Evolutionary conservation across 2,329 filamentous ascomycete species (phyloP).

Genomic region (Aspergillus novofumigatus): DNA sequence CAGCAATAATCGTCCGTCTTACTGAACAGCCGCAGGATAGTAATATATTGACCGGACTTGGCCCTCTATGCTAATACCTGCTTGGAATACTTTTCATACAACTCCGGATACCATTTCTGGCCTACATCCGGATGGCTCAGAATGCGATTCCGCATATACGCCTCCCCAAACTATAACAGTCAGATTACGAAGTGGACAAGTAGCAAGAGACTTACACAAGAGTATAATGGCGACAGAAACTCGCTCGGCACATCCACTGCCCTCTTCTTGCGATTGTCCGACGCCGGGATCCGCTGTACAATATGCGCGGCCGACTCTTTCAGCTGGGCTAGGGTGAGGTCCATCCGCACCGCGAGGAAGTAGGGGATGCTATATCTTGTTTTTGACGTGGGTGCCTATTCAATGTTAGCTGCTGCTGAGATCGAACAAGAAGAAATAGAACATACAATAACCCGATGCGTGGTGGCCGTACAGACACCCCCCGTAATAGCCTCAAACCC

Average conservation of each 20-base stretch:
- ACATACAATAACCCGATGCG: conserved; percentile 34
- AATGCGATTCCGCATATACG: conserved; percentile 34
- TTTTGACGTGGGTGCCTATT: conserved; percentile 28
- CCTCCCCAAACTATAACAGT: conserved; percentile 31
- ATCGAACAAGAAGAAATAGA: too few species aligned
- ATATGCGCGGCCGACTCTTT: conserved; percentile 30
- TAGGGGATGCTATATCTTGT: conserved; percentile 49
- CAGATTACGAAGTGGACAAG: background rate
- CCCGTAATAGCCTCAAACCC: conserved; percentile 55
- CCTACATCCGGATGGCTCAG: conserved; percentile 36
- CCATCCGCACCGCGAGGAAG: conserved; percentile 51
- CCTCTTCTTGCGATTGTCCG: conserved; percentile 28
- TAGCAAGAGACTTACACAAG: conserved; percentile 24
- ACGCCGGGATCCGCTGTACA: conserved; percentile 24
- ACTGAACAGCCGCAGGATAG: background rate
- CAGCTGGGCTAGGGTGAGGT: conserved; percentile 46
- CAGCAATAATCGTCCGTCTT: background rate
- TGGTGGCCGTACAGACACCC: conserved; percentile 48
- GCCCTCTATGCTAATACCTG: conserved; percentile 12
- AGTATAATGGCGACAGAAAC: conserved; percentile 33
- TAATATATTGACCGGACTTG: too few species aligned
- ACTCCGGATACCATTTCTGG: conserved; percentile 32
- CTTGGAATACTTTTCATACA: conserved; percentile 27
- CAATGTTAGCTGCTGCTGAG: too few species aligned
- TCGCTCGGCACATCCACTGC: conserved; percentile 35